A percentile compares a stretch with the other conserved stretches of the same genome.
Evolutionary conservation across 2,329 filamentous ascomycete species (phyloP).

Genomic region (Arthroderma uncinatum): DNA sequence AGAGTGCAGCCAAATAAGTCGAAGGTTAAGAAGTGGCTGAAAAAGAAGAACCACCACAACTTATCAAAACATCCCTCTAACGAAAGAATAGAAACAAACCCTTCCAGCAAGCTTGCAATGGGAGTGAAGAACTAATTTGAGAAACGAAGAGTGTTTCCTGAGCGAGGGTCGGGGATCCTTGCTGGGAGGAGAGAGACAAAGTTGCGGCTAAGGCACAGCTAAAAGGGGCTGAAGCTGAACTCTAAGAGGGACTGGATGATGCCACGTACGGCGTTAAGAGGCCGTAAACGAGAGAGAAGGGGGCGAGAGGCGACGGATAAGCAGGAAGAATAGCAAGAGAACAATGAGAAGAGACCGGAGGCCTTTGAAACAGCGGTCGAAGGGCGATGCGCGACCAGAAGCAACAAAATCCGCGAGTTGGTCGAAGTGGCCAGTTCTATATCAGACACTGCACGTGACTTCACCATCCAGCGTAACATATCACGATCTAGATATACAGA

Average conservation of each 20-base stretch:
- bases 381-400: background rate
- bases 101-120: conserved; percentile 2
- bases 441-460: background rate
- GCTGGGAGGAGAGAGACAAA: background rate
- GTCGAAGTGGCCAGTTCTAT: background rate
- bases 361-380: background rate
- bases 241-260: background rate
- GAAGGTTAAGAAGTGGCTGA: background rate
- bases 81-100: conserved; percentile 3
- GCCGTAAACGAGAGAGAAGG: background rate
- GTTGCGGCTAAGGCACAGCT: conserved; percentile 3
- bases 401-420: background rate
- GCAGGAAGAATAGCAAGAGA: background rate
- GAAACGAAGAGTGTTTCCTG: background rate
- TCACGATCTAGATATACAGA: no score
- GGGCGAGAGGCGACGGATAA: background rate
- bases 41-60: background rate
- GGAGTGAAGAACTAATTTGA: background rate
- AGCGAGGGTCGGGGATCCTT: background rate
- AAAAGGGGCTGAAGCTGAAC: conserved; percentile 3
- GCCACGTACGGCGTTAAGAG: background rate
- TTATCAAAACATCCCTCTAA: conserved; percentile 4
- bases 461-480: no score
- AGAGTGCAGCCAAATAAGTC: background rate
- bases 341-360: background rate